Base-by-base conservation (phyloP, 108 stramenopile species). In the Conticribra guillardii region DNA sequence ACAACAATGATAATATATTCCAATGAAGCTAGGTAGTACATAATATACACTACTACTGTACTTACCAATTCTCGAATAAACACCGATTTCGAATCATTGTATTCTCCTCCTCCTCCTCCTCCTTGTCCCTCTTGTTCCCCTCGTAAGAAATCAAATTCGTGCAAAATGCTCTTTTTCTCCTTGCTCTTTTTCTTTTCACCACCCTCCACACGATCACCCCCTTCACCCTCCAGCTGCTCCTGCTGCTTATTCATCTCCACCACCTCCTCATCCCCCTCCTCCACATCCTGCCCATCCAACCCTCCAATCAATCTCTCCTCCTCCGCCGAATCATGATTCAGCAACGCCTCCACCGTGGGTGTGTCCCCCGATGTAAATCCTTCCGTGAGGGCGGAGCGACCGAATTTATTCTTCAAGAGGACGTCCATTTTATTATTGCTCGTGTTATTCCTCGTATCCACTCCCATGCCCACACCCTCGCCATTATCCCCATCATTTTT, bases 281-380 rank as follows among this genome's bases (percentile, higher is more conserved):
- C 64, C 9, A 30, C 58, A 4, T 41, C 55, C 11, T 76, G 77
- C 46, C 56, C 53, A 14, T 46, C 73, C 69, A 82, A 47, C 5
- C 82, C 82, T 4, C 68, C 68, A 29, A 96, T 76, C 30, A 96
- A 64, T 55, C 76, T 82, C 78, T 93, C 95, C 73, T 96, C 95
- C 27, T 86, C 73, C 15, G 95, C 92, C 17, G 87, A 90, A 60
- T 89, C 91, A 71, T 96, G 95, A 54, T 93, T 91, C 67, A 96
- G 69, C 58, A 93, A 60, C 17, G 76, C 33, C 26, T 82, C 84
- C 15, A 91, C 87, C n/a, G 87, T 79, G 23, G 78, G 76, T 8
- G 84, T 84, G 29, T 91, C 76, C 52, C 87, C 77, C 15, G 74
- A 81, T 8, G 89, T 54, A 69, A 96, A 93, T 47, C 89, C 95